phyloP scores from a whole-genome alignment of 202 grass and related monocot genomes.

The Schoenoplectus tabernaemontani region DNA sequence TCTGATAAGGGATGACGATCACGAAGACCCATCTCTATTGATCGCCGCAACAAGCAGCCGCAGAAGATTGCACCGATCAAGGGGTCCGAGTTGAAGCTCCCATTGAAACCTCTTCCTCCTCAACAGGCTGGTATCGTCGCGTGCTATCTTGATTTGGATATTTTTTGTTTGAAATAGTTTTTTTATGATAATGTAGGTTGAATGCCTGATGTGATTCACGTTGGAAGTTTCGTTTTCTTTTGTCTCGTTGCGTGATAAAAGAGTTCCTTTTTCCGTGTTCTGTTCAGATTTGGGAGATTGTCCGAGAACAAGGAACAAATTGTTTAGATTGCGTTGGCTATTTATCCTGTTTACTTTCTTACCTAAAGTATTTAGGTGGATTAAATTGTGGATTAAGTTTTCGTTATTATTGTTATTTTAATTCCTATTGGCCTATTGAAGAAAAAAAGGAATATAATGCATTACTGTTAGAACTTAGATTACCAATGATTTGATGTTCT shows the following conservation, averaged over 20 bases:
- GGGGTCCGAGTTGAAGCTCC: conserved; percentile 17
- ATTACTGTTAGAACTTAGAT: neutral
- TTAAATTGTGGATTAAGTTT: neutral
- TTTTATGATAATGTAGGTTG: neutral
- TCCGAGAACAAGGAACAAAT: neutral
- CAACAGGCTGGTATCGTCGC: conserved; percentile 16
- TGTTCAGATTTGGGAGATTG: neutral
- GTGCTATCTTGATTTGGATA: neutral
- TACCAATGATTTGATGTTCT: neutral
- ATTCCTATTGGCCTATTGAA: neutral
- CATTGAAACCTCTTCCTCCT: conserved; percentile 22
- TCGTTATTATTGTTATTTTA: neutral
- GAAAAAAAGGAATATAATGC: neutral
- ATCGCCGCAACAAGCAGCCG: conserved; percentile 21
- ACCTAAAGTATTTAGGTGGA: neutral
- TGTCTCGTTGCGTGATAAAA: neutral
- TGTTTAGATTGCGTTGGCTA: neutral
- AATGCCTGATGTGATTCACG: neutral
- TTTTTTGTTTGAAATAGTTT: neutral
- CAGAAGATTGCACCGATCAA: conserved; percentile 23
- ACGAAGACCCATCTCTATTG: conserved; percentile 26
- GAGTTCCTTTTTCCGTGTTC: neutral
- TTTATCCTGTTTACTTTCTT: neutral
- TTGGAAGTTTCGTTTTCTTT: neutral
- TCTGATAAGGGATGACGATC: conserved; percentile 28